Evolutionary conservation across 2,329 filamentous ascomycete species (phyloP).

Genomic region (Penicillium sp.): DNA sequence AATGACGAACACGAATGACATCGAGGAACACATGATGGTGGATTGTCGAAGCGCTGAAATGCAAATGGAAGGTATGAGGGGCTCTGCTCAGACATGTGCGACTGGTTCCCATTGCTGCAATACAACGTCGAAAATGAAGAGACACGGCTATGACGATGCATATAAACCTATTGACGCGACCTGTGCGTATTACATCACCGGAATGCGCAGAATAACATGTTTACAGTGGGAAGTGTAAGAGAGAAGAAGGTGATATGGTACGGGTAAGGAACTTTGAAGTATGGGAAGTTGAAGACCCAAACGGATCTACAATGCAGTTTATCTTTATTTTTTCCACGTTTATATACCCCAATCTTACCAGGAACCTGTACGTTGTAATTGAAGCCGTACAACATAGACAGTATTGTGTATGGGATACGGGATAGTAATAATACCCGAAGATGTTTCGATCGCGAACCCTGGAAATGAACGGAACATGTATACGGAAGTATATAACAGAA

Average conservation of each 20-base stretch:
- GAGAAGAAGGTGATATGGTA: background rate
- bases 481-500: background rate
- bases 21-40: background rate
- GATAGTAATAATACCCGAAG: slow-evolving; percentile 19
- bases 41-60: background rate
- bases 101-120: background rate
- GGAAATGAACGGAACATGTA: slow-evolving; percentile 1
- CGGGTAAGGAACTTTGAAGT: background rate
- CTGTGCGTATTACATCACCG: slow-evolving; percentile 3
- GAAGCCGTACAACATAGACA: slow-evolving; percentile 7
- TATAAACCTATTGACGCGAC: slow-evolving; percentile 1
- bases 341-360: slow-evolving; percentile 24
- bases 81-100: background rate
- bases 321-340: background rate
- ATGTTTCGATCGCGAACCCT: slow-evolving; percentile 7
- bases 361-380: slow-evolving; percentile 18
- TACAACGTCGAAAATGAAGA: background rate
- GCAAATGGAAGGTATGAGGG: background rate
- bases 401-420: slow-evolving; percentile 23
- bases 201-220: background rate
- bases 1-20: background rate
- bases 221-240: background rate
- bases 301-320: background rate
- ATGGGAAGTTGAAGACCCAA: background rate
- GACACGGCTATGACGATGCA: background rate